phyloP scores from a whole-genome alignment of 208 protist genomes.

The Strigomonas oncopelti region DNA sequence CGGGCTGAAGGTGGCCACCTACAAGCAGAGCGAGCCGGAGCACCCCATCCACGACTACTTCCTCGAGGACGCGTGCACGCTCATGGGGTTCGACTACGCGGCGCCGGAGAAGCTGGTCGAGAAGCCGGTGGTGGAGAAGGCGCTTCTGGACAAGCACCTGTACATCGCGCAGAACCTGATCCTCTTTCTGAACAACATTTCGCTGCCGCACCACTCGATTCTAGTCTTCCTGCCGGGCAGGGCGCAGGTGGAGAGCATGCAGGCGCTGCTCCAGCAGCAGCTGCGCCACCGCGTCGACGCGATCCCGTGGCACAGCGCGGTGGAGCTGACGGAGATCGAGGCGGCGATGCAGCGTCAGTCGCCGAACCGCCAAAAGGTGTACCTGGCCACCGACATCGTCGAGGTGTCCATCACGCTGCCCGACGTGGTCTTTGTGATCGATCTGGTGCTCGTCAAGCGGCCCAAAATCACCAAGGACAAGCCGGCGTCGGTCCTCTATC shows the following conservation, averaged over 20 bases:
- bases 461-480: slow-evolving; percentile 62
- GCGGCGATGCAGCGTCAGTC: slow-evolving; percentile 80
- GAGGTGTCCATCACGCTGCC: slow-evolving; percentile 96
- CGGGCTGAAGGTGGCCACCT: slow-evolving; percentile 65
- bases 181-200: slow-evolving; percentile 50
- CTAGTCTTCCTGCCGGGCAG: slow-evolving; percentile 94
- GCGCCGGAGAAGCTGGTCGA: slow-evolving; percentile 25
- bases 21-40: slow-evolving; percentile 69
- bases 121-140: slow-evolving; percentile 41
- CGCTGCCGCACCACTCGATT: slow-evolving; percentile 64
- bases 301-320: slow-evolving; percentile 80
- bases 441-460: slow-evolving; percentile 86
- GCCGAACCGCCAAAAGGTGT: slow-evolving; percentile 84
- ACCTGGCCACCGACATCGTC: slow-evolving; percentile 95
- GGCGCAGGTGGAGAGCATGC: slow-evolving; percentile 58
- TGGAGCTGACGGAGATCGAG: slow-evolving; percentile 87
- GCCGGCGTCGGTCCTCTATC: slow-evolving; percentile 68
- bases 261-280: slow-evolving; percentile 44
- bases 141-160: slow-evolving; percentile 57
- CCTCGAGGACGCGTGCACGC: slow-evolving; percentile 68
- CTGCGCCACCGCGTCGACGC: slow-evolving; percentile 61
- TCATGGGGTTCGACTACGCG: slow-evolving; percentile 61
- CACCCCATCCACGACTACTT: slow-evolving; percentile 86
- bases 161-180: slow-evolving; percentile 64
- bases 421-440: slow-evolving; percentile 94